A percentile compares a stretch with the other conserved stretches of the same genome.
Evolutionary conservation across 2,329 filamentous ascomycete species (phyloP).

Genomic region (Mycosphaerella arachidis): DNA sequence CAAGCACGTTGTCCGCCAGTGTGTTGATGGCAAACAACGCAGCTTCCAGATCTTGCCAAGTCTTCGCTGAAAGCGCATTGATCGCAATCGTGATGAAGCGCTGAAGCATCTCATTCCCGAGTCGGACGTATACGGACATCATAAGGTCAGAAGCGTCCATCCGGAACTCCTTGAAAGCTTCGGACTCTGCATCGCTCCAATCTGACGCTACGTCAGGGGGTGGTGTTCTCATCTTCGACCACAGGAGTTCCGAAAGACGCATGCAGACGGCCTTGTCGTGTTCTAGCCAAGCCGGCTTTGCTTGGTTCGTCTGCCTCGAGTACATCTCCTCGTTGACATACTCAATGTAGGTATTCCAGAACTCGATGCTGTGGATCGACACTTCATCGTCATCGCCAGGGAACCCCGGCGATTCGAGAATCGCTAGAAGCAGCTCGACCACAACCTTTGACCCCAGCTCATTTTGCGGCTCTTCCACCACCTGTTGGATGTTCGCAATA

Average conservation of each 20-base stretch:
- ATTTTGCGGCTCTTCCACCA: conserved; percentile 53
- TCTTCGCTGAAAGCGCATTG: conserved; percentile 36
- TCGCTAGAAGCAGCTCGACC: conserved; percentile 53
- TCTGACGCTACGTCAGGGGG: conserved; percentile 49
- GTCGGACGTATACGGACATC: conserved; percentile 62
- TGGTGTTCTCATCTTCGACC: conserved; percentile 49
- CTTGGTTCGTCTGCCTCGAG: conserved; percentile 41
- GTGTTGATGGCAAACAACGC: conserved; percentile 60
- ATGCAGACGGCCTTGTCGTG: conserved; percentile 57
- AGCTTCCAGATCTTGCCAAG: conserved; percentile 51
- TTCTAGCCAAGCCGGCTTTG: conserved; percentile 52
- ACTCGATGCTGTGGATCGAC: conserved; percentile 70
- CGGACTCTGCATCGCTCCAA: conserved; percentile 64
- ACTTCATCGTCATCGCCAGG: conserved; percentile 69
- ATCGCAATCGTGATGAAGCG: conserved; percentile 45
- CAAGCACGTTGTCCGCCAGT: conserved; percentile 61
- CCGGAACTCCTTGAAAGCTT: conserved; percentile 55
- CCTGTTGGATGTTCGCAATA: conserved; percentile 58
- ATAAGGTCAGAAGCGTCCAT: conserved; percentile 76
- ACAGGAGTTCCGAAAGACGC: conserved; percentile 40
- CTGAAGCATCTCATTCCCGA: conserved; percentile 44
- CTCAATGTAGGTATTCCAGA: conserved; percentile 75
- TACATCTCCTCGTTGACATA: conserved; percentile 55
- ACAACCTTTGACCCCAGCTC: conserved; percentile 50
- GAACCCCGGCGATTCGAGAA: conserved; percentile 62